These are phyloP conservation scores for Mortierella sp. DNA, from an alignment of 371 early-diverging fungal genomes.

Conservation along the genomic window DNA sequence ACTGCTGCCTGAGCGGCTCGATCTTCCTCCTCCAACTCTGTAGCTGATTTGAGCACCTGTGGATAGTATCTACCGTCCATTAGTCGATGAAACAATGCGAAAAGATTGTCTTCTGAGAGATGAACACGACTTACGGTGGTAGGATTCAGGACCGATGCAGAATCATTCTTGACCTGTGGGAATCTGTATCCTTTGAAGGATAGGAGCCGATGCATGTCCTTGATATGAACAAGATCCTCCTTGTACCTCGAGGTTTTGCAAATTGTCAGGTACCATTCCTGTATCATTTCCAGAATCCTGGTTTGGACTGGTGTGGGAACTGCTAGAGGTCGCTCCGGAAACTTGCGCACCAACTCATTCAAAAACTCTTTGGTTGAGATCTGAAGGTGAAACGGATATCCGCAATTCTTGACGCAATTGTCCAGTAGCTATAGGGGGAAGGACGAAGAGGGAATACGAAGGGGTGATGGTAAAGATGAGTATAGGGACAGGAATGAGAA, in stretches of 20 bases:
- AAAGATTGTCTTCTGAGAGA: too few species aligned
- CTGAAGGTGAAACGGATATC: slow-evolving; percentile 94
- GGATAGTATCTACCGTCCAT: too few species aligned
- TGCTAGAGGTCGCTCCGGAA: slow-evolving; percentile 83
- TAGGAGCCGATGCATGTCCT: slow-evolving; percentile 91
- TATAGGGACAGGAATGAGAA: neutral
- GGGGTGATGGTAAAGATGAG: neutral
- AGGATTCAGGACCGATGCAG: slow-evolving; percentile 73
- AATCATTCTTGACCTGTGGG: slow-evolving; percentile 78
- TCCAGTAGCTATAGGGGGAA: slow-evolving; percentile 79
- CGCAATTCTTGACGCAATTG: slow-evolving; percentile 96
- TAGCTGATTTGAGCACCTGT: slow-evolving; percentile 80
- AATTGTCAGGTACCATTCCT: slow-evolving; percentile 91
- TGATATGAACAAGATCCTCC: slow-evolving; percentile 90
- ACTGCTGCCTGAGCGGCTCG: slow-evolving; percentile 87
- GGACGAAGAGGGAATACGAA: neutral
- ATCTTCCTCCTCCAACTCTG: slow-evolving; percentile 96
- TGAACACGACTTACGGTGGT: slow-evolving; percentile 62
- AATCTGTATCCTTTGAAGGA: slow-evolving; percentile 90
- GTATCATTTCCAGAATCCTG: slow-evolving; percentile 90
- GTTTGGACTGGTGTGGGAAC: slow-evolving; percentile 74
- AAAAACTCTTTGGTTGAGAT: slow-evolving; percentile 94
- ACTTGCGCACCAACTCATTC: slow-evolving; percentile 90
- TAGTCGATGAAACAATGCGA: too few species aligned
- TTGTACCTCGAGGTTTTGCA: slow-evolving; percentile 84